Evolutionary conservation across 1,139 yeast genomes (phyloP), one percentile per base, ranked within the genome.

Genomic region (Sugiyamaella xylanicola): DNA sequence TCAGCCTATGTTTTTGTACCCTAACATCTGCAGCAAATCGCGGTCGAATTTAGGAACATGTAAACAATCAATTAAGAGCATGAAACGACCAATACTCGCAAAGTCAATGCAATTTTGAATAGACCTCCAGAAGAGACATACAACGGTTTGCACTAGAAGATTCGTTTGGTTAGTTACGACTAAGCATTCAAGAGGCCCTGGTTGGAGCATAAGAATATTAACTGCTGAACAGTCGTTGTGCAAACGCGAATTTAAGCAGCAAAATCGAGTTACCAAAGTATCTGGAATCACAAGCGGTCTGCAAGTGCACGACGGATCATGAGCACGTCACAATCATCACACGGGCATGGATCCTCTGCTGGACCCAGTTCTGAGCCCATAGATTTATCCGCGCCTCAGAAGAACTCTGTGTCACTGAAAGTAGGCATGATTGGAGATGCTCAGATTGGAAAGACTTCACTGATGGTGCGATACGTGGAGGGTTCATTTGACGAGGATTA

Each of bases 351-450:
- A 15, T 35, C 55, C 16, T 36, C 54, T 8, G 36, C 55, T 1
- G 53, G 59, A 22, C 19, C 56, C 5, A 27, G 52, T 29, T 49
- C 54, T 9, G 52, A 57, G 20, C 68, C 69, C 13, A 61, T 65
- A 36, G 68, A 68, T 59, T 46, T 62, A 56, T 56, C 61, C 41
- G 62, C 62, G 17, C 68, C 66, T 22, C 64, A 65, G 55, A 66
- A 63, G 55, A 51, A 64, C 57, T 68, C 71, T 60, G 93, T 91
- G 41, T 90, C 95, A 9, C 78, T 93, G 50, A 95, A 93, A 68
- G 91, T 93, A 20, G 99, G 98, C 7, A 81, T 93, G 54, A 85
- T 93, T 54, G 99, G 99, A 8, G 99, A 95, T 70, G 95, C 97
- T 1, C 96, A 91, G 66, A 93, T 93, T n/a, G 99, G 99, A 4